A percentile compares a stretch with the other conserved stretches of the same genome.
These are phyloP conservation scores for Ascobolus immersus DNA, from an alignment of 495 filamentous ascomycete species.

Conservation along the genomic window DNA sequence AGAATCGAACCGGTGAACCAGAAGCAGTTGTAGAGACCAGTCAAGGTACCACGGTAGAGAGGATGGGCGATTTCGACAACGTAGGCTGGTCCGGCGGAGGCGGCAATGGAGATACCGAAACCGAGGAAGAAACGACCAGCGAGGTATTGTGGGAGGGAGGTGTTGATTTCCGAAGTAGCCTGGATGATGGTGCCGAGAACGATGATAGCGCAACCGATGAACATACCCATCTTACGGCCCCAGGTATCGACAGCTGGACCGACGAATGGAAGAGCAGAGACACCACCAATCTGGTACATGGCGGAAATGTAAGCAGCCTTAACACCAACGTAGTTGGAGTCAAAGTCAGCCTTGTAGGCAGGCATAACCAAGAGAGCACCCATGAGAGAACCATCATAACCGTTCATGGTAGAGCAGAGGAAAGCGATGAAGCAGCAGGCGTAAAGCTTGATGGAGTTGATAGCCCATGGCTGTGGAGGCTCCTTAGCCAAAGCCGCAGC, in stretches of 20 bases:
- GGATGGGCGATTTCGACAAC: constrained; percentile 45
- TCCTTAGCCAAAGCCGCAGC: constrained; percentile 8
- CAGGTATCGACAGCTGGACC: constrained; percentile 24
- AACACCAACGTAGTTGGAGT: not conserved
- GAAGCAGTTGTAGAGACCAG: constrained; percentile 30
- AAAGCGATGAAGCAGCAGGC: constrained; percentile 11
- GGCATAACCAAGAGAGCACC: constrained; percentile 23
- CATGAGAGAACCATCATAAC: constrained; percentile 16
- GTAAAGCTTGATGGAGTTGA: constrained; percentile 16
- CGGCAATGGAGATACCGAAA: constrained; percentile 36
- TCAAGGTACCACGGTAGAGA: constrained; percentile 34
- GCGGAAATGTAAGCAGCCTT: constrained; percentile 27
- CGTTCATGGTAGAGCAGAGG: constrained; percentile 11
- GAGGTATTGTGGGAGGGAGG: constrained; percentile 29
- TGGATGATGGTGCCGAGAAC: constrained; percentile 35
- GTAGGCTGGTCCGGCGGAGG: constrained; percentile 40
- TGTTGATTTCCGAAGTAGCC: constrained; percentile 18
- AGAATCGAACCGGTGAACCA: constrained; percentile 17
- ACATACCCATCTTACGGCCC: constrained; percentile 38
- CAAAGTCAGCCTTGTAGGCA: constrained; percentile 15
- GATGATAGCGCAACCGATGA: constrained; percentile 32
- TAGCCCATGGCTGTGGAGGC: constrained; percentile 15
- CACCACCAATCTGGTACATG: constrained; percentile 27
- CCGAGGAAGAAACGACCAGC: constrained; percentile 44
- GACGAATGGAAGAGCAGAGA: constrained; percentile 25